Evolutionary conservation across 1,284 basidiomycete species (phyloP).

Genomic region (Trichosporon ovoides): DNA sequence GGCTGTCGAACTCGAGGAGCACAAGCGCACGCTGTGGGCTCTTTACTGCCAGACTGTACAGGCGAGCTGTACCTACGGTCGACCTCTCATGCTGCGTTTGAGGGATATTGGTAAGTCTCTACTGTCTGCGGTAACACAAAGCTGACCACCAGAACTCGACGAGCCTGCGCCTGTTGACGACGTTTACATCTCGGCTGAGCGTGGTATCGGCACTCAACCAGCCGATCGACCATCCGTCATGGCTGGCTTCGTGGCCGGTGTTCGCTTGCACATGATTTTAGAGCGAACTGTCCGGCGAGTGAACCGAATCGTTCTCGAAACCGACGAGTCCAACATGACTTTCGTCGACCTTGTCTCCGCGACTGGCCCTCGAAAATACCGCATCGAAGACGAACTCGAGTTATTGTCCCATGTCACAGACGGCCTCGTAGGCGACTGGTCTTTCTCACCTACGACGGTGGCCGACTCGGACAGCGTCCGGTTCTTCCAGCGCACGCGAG

Average conservation of each 20-base stretch:
- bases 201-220: slow-evolving; percentile 31
- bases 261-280: slow-evolving; percentile 34
- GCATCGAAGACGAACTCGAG: slow-evolving; percentile 25
- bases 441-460: slow-evolving; percentile 28
- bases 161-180: slow-evolving; percentile 35
- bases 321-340: slow-evolving; percentile 10
- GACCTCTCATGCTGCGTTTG: slow-evolving; percentile 29
- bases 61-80: slow-evolving; percentile 33
- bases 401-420: slow-evolving; percentile 29
- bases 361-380: slow-evolving; percentile 12
- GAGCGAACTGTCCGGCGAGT: slow-evolving; percentile 29
- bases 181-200: slow-evolving; percentile 27
- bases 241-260: slow-evolving; percentile 31
- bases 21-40: slow-evolving; percentile 35
- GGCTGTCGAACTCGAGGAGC: slow-evolving; percentile 32
- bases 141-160: slow-evolving; percentile 16
- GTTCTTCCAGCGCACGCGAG: slow-evolving; percentile 36
- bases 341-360: slow-evolving; percentile 24
- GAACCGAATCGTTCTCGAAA: slow-evolving; percentile 20
- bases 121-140: neutral
- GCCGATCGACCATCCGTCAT: slow-evolving; percentile 30
- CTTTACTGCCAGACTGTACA: slow-evolving; percentile 34
- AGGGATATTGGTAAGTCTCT: slow-evolving; percentile 23
- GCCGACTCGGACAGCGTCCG: slow-evolving; percentile 31
- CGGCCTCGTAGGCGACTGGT: slow-evolving; percentile 33